A percentile compares a stretch with the other conserved stretches of the same genome.
These are phyloP conservation scores for Cylindrotheca closterium DNA, from an alignment of 108 stramenopile genomes.

Conservation along the genomic window DNA sequence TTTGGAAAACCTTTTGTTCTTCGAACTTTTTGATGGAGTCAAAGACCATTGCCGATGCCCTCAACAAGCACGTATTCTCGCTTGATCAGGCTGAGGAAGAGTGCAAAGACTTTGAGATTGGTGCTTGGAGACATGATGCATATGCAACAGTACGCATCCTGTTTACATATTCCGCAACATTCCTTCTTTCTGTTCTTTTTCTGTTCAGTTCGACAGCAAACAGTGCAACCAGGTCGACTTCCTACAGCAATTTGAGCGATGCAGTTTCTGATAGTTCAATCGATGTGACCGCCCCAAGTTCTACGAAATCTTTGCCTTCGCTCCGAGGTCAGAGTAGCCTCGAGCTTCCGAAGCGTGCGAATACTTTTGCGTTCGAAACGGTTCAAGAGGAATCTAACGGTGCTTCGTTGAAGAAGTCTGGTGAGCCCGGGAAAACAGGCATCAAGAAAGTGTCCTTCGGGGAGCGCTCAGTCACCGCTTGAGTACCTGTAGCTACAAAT, in stretches of 20 bases:
- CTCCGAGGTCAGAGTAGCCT: neutral
- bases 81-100: neutral
- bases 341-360: neutral
- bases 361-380: neutral
- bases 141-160: slow-evolving; percentile 27
- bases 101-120: neutral
- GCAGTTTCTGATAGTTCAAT: neutral
- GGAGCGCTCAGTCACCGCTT: too few relatives aligned
- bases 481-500: too few relatives aligned
- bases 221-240: slow-evolving; percentile 12
- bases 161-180: slow-evolving; percentile 39
- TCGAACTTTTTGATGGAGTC: neutral
- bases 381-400: neutral
- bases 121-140: slow-evolving; percentile 40
- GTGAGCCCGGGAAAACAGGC: too few relatives aligned
- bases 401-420: too few relatives aligned
- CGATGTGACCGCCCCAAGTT: neutral
- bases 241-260: neutral
- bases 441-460: too few relatives aligned
- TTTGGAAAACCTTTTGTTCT: slow-evolving; percentile 18
- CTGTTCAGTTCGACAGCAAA: slow-evolving; percentile 33
- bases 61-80: neutral
- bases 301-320: neutral
- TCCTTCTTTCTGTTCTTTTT: slow-evolving; percentile 31
- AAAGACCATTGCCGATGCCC: neutral